Conservation (phyloP, 345 rosid species). For the Excoecaria agallocha region DNA sequence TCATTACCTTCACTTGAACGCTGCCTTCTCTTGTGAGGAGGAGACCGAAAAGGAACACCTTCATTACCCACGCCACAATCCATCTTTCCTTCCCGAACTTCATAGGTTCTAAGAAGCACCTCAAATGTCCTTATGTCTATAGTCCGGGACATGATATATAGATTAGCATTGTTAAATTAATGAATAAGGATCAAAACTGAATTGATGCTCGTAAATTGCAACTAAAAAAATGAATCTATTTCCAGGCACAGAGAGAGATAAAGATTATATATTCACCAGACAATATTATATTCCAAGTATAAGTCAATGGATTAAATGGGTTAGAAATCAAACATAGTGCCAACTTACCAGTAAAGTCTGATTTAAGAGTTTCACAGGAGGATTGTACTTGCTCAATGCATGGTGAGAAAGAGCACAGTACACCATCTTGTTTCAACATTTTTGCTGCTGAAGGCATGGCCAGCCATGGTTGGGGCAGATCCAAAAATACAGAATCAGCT, state of each 20-base stretch:
- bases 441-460: constrained; percentile 71
- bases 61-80: constrained; percentile 33
- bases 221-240: neutral
- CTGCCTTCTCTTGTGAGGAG: constrained; percentile 78
- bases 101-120: constrained; percentile 75
- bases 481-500: constrained; percentile 76
- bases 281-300: neutral
- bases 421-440: constrained; percentile 82
- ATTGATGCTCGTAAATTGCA: neutral
- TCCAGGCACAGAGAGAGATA: neutral
- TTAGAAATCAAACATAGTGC: neutral
- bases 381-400: constrained; percentile 96
- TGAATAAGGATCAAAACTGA: neutral
- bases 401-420: constrained; percentile 88
- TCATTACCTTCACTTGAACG: constrained; percentile 37
- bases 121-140: constrained; percentile 91
- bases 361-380: constrained; percentile 69
- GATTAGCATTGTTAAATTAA: neutral
- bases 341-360: constrained; percentile 62
- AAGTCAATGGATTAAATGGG: neutral
- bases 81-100: constrained; percentile 66
- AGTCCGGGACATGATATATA: constrained; percentile 14
- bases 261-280: neutral
- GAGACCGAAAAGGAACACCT: constrained; percentile 29
- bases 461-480: constrained; percentile 87